Conservation (phyloP, 768 basidiomycete species). For the Royoungia palumana region DNA sequence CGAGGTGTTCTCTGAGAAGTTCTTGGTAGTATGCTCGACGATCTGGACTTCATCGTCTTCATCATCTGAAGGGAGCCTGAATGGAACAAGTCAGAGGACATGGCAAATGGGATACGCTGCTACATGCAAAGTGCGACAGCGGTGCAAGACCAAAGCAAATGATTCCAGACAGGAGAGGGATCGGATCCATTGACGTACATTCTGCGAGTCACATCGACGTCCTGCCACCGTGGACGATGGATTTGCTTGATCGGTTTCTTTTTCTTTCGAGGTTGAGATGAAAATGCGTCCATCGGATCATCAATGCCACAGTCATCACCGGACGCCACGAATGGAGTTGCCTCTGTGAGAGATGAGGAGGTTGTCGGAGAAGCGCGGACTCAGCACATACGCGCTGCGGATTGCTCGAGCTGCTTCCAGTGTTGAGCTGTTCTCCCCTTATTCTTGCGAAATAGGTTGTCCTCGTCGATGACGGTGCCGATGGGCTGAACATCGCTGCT, state of each 20-base stretch:
- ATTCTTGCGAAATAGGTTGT: conserved; percentile 71
- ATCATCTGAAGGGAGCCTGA: conserved; percentile 38
- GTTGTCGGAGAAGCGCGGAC: not conserved
- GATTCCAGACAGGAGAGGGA: not conserved
- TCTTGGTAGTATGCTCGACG: conserved; percentile 33
- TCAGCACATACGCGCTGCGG: conserved; percentile 48
- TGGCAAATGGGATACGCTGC: conserved; percentile 1
- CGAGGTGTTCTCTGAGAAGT: conserved; percentile 5
- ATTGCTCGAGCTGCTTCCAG: conserved; percentile 59
- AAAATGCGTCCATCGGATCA: conserved; percentile 22
- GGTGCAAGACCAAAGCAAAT: not conserved
- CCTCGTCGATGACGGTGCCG: conserved; percentile 46
- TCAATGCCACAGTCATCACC: conserved; percentile 23
- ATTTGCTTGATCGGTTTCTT: conserved; percentile 32
- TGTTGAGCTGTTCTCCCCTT: conserved; percentile 48
- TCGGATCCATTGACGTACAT: conserved; percentile 36
- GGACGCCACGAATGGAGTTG: conserved; percentile 17
- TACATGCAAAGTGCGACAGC: not conserved
- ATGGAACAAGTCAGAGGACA: conserved; percentile 9
- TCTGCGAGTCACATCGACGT: conserved; percentile 32
- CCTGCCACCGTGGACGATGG: conserved; percentile 43
- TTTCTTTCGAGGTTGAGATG: conserved; percentile 38
- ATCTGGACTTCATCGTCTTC: conserved; percentile 47
- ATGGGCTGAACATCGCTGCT: conserved; percentile 1
- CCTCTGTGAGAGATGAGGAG: conserved; percentile 19